These are phyloP conservation scores for Trapa bicornis DNA, from an alignment of 345 rosid genomes.

Conservation along the genomic window DNA sequence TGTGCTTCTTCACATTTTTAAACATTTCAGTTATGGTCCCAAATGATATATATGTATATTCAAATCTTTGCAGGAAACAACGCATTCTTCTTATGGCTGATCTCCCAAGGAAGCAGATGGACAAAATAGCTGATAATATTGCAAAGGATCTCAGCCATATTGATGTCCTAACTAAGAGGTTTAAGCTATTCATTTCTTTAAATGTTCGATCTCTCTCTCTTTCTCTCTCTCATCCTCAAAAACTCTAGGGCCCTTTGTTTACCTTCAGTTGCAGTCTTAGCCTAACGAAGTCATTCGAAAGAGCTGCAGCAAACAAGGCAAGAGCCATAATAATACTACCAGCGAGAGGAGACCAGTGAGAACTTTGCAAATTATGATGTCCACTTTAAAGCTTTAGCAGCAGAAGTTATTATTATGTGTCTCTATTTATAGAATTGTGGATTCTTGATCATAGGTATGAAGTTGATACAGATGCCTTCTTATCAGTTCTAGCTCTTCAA, in stretches of 20 bases:
- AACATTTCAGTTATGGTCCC: background rate
- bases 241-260: background rate
- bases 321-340: slow-evolving; percentile 87
- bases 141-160: slow-evolving; percentile 73
- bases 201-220: background rate
- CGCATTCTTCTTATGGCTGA: slow-evolving; percentile 92
- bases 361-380: background rate
- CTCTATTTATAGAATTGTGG: slow-evolving; percentile 13
- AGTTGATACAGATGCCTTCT: slow-evolving; percentile 83
- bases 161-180: slow-evolving; percentile 91
- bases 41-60: background rate
- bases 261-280: slow-evolving; percentile 79
- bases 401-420: background rate
- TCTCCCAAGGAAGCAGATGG: slow-evolving; percentile 93
- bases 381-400: background rate
- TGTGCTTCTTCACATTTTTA: background rate
- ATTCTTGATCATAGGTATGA: slow-evolving; percentile 53
- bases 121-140: slow-evolving; percentile 60
- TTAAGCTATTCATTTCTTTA: background rate
- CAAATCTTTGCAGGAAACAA: slow-evolving; percentile 47
- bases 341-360: slow-evolving; percentile 71
- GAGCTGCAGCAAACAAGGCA: slow-evolving; percentile 80
- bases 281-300: slow-evolving; percentile 78
- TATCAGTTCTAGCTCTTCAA: slow-evolving; percentile 90
- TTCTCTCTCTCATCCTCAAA: background rate